Evolutionary conservation across 2,329 filamentous ascomycete genomes (phyloP), one percentile per base, ranked within the genome.

Genomic region (Fusarium goolgardi): DNA sequence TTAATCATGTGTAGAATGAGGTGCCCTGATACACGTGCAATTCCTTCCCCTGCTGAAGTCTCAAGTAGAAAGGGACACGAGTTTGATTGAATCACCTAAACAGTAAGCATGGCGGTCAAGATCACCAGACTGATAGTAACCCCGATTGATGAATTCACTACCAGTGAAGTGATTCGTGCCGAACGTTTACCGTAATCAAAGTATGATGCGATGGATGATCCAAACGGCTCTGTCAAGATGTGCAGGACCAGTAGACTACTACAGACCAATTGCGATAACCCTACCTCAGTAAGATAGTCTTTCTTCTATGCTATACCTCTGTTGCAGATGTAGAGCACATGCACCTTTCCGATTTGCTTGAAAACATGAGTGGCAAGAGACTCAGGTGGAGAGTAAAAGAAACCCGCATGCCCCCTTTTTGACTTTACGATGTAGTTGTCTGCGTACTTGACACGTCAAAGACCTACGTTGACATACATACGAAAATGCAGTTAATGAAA

Each of bases 331-430:
- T 2, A 27, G 8, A 27, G 25, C 4, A 31, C 7, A 5, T 9
- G 1, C 2, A 12, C 10, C 4, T 16, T 3, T 18, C 4, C 6
- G 6, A 16, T 6, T 7, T 2, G 16, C 11, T 47, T 7, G 2
- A 7, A 32, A 18, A 18, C 2, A 16, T 47, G 3, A 6, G 4
- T 6, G n/a, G 13, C 18, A 21, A 11, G 2, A 31, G 41, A 13
- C 13, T 15, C 1, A 11, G 4, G 5, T 18, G 25, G 21, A 16
- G 16, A 6, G 16, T 0, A 6, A 4, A 11, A 9, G 21, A 16
- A 23, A 25, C 6, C 21, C 15, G 10, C 40, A 5, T 12, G 40
- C 10, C 15, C 20, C 1, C 21, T 25, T 25, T 25, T 5, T 5
- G 21, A 2, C 15, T 6, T 18, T 8, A 18, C 9, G 8, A 6